Base-by-base conservation (phyloP, 495 filamentous ascomycete genomes). In the Lasiosphaeria ovina region DNA sequence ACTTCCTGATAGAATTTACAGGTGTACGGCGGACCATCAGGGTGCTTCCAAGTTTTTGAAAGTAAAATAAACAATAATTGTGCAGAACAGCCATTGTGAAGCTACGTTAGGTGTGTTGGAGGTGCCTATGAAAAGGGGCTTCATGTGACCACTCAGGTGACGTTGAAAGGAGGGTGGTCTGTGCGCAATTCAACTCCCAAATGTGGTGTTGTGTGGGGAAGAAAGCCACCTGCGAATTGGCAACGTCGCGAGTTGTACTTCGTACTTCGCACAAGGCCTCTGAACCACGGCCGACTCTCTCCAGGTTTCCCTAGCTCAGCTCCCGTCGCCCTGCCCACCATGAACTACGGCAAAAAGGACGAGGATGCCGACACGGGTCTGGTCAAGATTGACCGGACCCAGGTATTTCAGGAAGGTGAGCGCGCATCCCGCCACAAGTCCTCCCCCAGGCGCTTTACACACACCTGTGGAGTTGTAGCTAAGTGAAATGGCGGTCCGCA, bases 291-390 rank as follows among this genome's bases (percentile, higher is more conserved):
- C 54, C 53, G 58, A 63, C 58, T 48, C 53, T 45, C 63, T 50
- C 57, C 51, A 66, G 61, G 47, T 58, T 61, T 66, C 59, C 50
- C 58, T 55, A 66, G 56, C 57, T 51, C 62, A 61, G 45, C 58
- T 60, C 54, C 36, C 60, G 55, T 63, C 57, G 48, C 59, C 52
- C 56, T 64, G 71, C 74, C 76, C 76, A 82, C 57, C 73, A 97
- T 97, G 93, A 94, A 86, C 76, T 96, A 96, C 84, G 87, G 90
- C 77, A 97, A 97, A 82, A 98, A 96, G 81, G 93, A 98, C 75
- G 93, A 98, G 82, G 93, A 98, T 83, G 91, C 86, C 73, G 92
- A 96, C 70, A 87, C 88, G 76, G 85, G 90, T 67, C 85, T 95
- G 81, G 87, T 97, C 82, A 94, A 92, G 81, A 90, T 98, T 62